Conservation (phyloP, 169 alveolate genomes). For the Pseudocohnilembus persalinus region DNA sequence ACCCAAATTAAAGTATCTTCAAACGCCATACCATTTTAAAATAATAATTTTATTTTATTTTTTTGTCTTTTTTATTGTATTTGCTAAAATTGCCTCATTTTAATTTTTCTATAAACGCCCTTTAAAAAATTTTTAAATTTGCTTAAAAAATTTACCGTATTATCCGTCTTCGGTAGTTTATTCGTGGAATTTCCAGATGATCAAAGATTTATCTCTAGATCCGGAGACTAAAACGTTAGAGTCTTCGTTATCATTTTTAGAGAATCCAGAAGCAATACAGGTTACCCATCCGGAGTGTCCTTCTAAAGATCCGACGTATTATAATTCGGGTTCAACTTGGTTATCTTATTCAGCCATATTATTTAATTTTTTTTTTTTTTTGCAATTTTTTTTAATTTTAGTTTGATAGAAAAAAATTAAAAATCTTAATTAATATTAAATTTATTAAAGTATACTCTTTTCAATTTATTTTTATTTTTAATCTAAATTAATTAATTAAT, state of each 20-base stretch:
- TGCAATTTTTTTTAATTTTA: background rate
- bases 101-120: too few relatives aligned
- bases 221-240: conserved; percentile 70
- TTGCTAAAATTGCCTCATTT: too few relatives aligned
- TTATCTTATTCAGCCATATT: background rate
- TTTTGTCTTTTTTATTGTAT: too few relatives aligned
- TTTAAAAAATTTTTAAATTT: too few relatives aligned
- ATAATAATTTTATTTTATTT: too few relatives aligned
- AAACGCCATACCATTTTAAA: too few relatives aligned
- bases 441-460: background rate
- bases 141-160: too few relatives aligned
- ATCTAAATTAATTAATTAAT: background rate
- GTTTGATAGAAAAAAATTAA: too few relatives aligned
- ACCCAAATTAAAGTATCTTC: too few relatives aligned
- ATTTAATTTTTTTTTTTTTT: background rate
- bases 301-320: conserved; percentile 39
- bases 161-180: conserved; percentile 52
- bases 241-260: conserved; percentile 58
- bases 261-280: conserved; percentile 62
- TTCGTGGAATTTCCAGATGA: conserved; percentile 74
- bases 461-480: background rate
- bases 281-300: conserved; percentile 84
- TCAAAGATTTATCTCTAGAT: conserved; percentile 75
- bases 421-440: too few relatives aligned
- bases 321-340: conserved; percentile 34